phyloP scores from a whole-genome alignment of 495 filamentous ascomycete species.

The Tuber indicum region DNA sequence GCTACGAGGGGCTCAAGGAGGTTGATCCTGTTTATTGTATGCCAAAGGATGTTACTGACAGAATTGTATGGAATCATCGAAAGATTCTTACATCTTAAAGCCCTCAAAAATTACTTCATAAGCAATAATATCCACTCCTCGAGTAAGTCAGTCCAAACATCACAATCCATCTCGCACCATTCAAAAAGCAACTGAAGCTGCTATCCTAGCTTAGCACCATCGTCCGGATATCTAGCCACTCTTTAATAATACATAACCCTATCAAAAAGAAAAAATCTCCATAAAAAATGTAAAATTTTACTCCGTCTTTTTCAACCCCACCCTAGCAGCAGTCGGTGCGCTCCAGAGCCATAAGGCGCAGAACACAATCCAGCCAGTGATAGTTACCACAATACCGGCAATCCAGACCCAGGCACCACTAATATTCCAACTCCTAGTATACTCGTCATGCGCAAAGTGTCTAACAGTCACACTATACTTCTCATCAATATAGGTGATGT shows the following conservation, averaged over 20 bases:
- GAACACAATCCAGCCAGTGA: conserved; percentile 78
- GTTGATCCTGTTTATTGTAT: conserved; percentile 88
- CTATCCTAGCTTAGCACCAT: background rate
- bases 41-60: conserved; percentile 58
- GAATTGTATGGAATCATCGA: conserved; percentile 48
- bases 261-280: background rate
- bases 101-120: background rate
- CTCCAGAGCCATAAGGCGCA: conserved; percentile 85
- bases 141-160: background rate
- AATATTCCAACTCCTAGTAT: conserved; percentile 82
- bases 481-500: conserved; percentile 82
- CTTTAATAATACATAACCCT: background rate
- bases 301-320: conserved; percentile 64
- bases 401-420: conserved; percentile 95
- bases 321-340: conserved; percentile 52
- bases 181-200: background rate
- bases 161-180: background rate
- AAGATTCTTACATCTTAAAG: background rate
- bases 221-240: background rate
- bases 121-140: background rate
- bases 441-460: conserved; percentile 96
- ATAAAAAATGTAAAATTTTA: conserved; percentile 41
- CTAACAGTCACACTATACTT: conserved; percentile 90
- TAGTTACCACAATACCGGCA: conserved; percentile 72
- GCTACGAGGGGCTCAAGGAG: conserved; percentile 64